These are phyloP conservation scores for Coccomyxa subellipsoidea DNA, from an alignment of 163 green algal species.

Conservation along the genomic window DNA sequence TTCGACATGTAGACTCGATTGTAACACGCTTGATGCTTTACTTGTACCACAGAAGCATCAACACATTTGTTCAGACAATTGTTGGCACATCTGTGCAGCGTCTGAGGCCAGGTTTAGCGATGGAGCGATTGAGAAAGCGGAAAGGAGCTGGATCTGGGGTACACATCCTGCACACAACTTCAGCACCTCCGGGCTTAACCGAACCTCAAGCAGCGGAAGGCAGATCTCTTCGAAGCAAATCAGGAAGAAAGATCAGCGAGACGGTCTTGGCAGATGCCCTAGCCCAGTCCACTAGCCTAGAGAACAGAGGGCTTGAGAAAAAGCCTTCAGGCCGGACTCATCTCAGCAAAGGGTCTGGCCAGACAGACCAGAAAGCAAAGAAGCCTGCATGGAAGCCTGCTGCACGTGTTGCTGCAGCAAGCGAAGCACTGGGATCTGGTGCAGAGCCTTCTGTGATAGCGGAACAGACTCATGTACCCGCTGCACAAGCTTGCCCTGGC, in stretches of 20 bases:
- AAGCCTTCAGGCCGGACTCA: neutral
- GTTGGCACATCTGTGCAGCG: neutral
- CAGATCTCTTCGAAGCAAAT: neutral
- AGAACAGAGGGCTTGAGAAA: neutral
- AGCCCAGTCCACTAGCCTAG: neutral
- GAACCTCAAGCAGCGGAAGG: neutral
- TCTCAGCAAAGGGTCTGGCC: neutral
- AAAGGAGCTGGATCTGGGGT: neutral
- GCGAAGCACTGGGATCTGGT: neutral
- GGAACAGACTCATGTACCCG: neutral
- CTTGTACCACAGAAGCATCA: neutral
- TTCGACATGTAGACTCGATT: too few species aligned
- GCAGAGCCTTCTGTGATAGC: neutral
- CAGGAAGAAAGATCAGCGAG: neutral
- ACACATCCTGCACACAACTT: neutral
- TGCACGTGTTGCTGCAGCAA: neutral
- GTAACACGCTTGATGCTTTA: neutral
- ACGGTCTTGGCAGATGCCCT: neutral
- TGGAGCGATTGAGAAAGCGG: neutral
- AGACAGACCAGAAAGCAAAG: neutral
- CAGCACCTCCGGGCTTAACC: neutral
- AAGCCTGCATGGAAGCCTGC: neutral
- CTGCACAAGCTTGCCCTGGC: neutral
- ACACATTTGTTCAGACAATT: neutral
- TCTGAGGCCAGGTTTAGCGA: neutral